A percentile compares a stretch with the other conserved stretches of the same genome.
These are phyloP conservation scores for Fusarium duplospermum DNA, from an alignment of 2,329 filamentous ascomycete genomes.

Conservation along the genomic window DNA sequence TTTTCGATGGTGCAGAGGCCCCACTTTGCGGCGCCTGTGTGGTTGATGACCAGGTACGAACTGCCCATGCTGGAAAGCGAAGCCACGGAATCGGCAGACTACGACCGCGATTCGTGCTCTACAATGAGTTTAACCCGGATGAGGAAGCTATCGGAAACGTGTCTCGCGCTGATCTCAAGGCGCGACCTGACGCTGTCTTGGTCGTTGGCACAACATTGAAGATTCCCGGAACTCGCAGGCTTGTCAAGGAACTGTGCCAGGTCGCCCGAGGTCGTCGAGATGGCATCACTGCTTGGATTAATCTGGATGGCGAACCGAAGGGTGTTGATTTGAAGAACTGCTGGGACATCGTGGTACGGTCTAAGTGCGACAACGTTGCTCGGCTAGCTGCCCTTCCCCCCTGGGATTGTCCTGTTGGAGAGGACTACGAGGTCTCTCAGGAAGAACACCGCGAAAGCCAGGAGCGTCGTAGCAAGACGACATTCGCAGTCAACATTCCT, in stretches of 20 bases:
- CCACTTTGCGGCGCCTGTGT: conserved; percentile 83
- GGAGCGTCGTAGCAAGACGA: conserved; percentile 53
- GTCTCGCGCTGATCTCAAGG: conserved; percentile 84
- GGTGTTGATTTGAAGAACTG: conserved; percentile 89
- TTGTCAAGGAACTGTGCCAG: conserved; percentile 91
- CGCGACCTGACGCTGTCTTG: conserved; percentile 88
- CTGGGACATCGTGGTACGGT: conserved; percentile 91
- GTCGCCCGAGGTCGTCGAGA: conserved; percentile 85
- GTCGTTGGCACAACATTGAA: conserved; percentile 97
- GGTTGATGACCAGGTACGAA: conserved; percentile 80
- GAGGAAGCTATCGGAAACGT: conserved; percentile 96
- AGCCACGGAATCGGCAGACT: conserved; percentile 93
- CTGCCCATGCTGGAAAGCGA: conserved; percentile 81
- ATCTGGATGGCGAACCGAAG: conserved; percentile 85
- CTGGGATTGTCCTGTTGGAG: conserved; percentile 67
- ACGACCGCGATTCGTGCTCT: conserved; percentile 92
- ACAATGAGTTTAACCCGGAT: conserved; percentile 97
- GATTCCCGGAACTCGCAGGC: conserved; percentile 89
- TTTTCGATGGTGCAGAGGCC: conserved; percentile 87
- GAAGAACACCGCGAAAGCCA: conserved; percentile 56
- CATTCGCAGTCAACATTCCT: conserved; percentile 47
- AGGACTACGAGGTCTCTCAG: conserved; percentile 60
- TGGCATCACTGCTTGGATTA: conserved; percentile 94
- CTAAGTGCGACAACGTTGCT: conserved; percentile 89
- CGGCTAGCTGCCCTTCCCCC: conserved; percentile 72